phyloP scores from a whole-genome alignment of 176 grass and related monocot genomes.

The Aechmea fasciata region DNA sequence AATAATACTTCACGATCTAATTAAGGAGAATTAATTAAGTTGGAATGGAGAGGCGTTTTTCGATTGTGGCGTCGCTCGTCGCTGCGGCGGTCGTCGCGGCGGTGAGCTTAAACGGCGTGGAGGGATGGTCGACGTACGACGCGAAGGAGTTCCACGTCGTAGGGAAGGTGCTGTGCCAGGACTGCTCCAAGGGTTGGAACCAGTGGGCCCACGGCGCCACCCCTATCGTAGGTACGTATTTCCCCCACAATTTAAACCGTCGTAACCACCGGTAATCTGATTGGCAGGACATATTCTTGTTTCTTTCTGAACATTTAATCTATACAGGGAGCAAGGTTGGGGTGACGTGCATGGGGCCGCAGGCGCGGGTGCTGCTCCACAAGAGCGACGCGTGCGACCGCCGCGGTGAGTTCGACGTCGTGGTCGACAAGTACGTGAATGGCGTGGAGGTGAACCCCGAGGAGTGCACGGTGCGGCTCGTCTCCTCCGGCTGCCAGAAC shows the following conservation, averaged over 20 bases:
- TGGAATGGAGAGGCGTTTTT: conserved; percentile 18
- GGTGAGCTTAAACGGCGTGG: conserved; percentile 4
- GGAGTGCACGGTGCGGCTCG: conserved; percentile 41
- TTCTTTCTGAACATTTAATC: too few species aligned
- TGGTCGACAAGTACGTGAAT: conserved; percentile 21
- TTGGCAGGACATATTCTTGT: neutral
- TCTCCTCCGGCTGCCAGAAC: conserved; percentile 26
- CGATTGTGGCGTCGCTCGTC: conserved; percentile 16
- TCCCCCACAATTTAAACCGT: neutral
- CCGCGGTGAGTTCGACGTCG: conserved; percentile 40
- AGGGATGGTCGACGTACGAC: conserved; percentile 2
- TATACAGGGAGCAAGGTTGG: conserved; percentile 39
- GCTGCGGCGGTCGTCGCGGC: neutral
- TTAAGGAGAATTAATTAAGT: neutral
- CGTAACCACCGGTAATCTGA: neutral
- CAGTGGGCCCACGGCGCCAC: conserved; percentile 45
- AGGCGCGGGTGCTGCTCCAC: conserved; percentile 33
- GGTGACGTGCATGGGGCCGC: conserved; percentile 50
- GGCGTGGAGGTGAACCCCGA: conserved; percentile 10
- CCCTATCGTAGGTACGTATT: conserved; percentile 37
- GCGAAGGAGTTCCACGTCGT: conserved; percentile 36
- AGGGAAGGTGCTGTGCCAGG: conserved; percentile 72
- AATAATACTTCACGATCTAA: too few species aligned
- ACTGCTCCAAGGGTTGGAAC: conserved; percentile 77
- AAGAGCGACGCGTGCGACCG: conserved; percentile 28